Evolutionary conservation across 1,284 basidiomycete species (phyloP).

Genomic region (Cryptococcus sp.): DNA sequence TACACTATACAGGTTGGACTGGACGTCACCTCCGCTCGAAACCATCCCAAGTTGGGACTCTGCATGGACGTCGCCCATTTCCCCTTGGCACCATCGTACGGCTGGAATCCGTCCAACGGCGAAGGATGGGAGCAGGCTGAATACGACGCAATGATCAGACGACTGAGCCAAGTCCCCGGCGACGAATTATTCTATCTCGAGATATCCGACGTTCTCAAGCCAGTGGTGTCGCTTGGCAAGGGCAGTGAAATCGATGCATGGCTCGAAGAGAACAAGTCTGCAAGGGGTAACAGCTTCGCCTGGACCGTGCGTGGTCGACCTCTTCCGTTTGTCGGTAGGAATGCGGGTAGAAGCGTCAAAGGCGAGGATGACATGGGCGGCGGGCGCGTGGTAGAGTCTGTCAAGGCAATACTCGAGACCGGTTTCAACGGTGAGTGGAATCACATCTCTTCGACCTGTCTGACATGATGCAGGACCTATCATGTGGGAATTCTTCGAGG

Average conservation of each 20-base stretch:
- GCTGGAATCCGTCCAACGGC: conserved; percentile 15
- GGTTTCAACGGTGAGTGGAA: too few species aligned
- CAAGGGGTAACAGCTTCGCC: too few species aligned
- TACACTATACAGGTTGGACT: too few species aligned
- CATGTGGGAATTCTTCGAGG: conserved; percentile 15
- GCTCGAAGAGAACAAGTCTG: too few species aligned
- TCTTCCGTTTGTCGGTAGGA: conserved; percentile 5
- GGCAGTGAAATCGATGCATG: too few species aligned
- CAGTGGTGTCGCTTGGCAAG: too few species aligned
- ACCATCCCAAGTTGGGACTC: conserved; percentile 27
- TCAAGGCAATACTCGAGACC: too few species aligned
- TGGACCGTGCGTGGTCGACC: too few species aligned
- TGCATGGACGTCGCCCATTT: conserved; percentile 25
- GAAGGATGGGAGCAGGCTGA: conserved; percentile 13
- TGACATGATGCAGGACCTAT: conserved; percentile 10
- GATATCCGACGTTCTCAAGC: conserved; percentile 23
- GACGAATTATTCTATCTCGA: conserved; percentile 26
- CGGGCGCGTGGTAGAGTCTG: too few species aligned
- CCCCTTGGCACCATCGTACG: conserved; percentile 21
- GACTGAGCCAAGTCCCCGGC: conserved; percentile 13
- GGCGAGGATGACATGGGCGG: not conserved
- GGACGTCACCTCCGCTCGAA: too few species aligned
- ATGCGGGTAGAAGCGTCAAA: conserved; percentile 2
- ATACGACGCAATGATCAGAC: conserved; percentile 12
- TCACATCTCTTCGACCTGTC: conserved; percentile 1